Base-by-base conservation (phyloP, 1,284 basidiomycete genomes). In the Volvariella surrecta region DNA sequence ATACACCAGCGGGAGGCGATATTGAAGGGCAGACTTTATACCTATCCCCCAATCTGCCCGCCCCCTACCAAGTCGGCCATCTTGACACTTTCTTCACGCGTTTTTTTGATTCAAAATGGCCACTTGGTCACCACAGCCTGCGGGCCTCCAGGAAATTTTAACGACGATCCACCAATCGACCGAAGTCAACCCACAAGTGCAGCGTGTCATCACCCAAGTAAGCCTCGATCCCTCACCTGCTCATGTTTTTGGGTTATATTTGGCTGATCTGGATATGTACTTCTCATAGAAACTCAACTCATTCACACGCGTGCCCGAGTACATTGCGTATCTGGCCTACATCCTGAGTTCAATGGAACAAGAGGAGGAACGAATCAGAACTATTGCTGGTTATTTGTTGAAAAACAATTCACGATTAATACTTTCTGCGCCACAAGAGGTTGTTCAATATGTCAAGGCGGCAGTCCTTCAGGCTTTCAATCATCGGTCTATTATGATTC, bases 321-420 rank as follows among this genome's bases (percentile, higher is more conserved):
- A 98, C 64, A 87, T 95, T 50, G 93, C 88, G 52, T 99, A 99
- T 76, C 82, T 99, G 48, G 89, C 89, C 37, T 91, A 95, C 63
- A 92, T 98, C 66, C 79, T 96, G 50, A 83, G 88, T 40, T 74
- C 76, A 38, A 65, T 90, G 71, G 73, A 82, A 1, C 72, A 80
- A 50, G 92, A 98, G 64, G 86, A 93, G 53, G 87, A 90, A 55
- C 84, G 87, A 37, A 91, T 95, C 58, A 79, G 95, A 45, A 89
- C 90, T 47, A 93, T 98, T 63, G 94, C 96, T 22, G 96, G 95
- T 44, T 88, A 98, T 55, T 75, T 99, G 28, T 81, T 99, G 63
- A 99, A 99, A 79, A 99, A 98, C 67, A 91, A 95, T 56, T 80
- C 82, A 32, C 72, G 79, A 45, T 73, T 84, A 54, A 79, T 90